Evolutionary conservation across 441 rosid species (phyloP), one percentile per base, ranked within the genome.

Genomic region (Omphalea diandra): DNA sequence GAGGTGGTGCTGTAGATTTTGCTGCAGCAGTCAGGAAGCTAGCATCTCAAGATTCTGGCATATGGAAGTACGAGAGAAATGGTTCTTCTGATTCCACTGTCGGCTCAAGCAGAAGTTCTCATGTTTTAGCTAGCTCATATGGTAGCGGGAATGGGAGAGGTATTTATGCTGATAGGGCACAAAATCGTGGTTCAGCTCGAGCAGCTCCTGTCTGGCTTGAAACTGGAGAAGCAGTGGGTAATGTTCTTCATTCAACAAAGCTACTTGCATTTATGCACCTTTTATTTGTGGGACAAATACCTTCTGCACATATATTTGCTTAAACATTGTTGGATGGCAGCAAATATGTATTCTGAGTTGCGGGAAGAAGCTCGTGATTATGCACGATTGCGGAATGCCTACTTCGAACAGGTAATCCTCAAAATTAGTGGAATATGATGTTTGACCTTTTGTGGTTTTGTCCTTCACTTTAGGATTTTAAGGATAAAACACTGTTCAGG

Each of bases 151-250:
- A 83, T 72, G 96, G 87, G 63, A 88, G 96, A 81, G 86, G 85
- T 61, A 35, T 76, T 49, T 86, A 86, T 76, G 73, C 86, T 57
- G 94, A 89, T 67, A 89, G 91, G 82, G 70, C 75, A 68, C 97
- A 84, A 72, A 85, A 55, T 76, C 89, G 85, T 55, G 82, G 86
- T 73, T 84, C 91, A 65, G 80, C 79, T 80, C 91, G 90, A 65
- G 61, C 87, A 67, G 75, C 99, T 79, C 96, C 98, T 73, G 82
- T 84, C 35, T 94, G 97, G 99, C 90, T 94, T 76, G 98, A 94
- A 82, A 94, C 99, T 38, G 98, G 99, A 72, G 99, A 94, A 70
- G 89, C 96, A 67, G 98, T 94, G 76, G 98, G 98, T 94, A 94
- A 84, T 78, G 60, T 83, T 81, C 80, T 79, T 69, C 78, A 66